Evolutionary conservation across 805 yeast genomes (phyloP), one percentile per base, ranked within the genome.

Genomic region (Blastobotrys peoriensis): DNA sequence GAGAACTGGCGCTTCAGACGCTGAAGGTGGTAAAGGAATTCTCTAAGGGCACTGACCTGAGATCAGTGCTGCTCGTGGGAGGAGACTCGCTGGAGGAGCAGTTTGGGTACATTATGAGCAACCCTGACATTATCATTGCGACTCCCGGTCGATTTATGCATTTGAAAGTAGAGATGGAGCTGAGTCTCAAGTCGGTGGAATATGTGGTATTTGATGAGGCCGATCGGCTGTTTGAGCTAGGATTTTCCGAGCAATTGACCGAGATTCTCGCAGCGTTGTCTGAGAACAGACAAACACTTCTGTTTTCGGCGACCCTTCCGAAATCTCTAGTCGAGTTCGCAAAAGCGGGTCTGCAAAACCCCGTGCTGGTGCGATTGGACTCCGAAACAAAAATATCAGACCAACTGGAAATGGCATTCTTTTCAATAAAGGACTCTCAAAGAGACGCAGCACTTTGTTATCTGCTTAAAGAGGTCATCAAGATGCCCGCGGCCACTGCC

Each of bases 41-140:
- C 61, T 67, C 89, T 13, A 77, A 71, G 47, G 95, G 94, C 4
- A 79, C 95, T 0, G 94, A 87, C 57, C 71, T 93, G 52, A 76
- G 96, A 55, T 71, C 86, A 15, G 78, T 84, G 10, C 71, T 89
- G 41, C 69, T 93, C 23, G 91, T 94, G 46, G 99, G 99, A 68
- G 99, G 99, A 70, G 99, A 93, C 60, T 86, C 96, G n/a, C 69
- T 93, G 58, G 98, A 93, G 60, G 97, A 91, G 45, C 98, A 93
- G 68, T 93, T 93, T 61, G 73, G 85, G 18, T 79, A 86, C 62
- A 86, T 93, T 94, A 81, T 89, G 85, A 66, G 81, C 45, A 87
- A 88, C 59, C 99, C 99, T 0, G 99, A 93, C 68, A 81, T 94
- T 28, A 75, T 93, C 33, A 82, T 93, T 47, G 98, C 98, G 17